Conservation (phyloP, 192 early-diverging fungal species). For the Glomus cerebriforme region DNA sequence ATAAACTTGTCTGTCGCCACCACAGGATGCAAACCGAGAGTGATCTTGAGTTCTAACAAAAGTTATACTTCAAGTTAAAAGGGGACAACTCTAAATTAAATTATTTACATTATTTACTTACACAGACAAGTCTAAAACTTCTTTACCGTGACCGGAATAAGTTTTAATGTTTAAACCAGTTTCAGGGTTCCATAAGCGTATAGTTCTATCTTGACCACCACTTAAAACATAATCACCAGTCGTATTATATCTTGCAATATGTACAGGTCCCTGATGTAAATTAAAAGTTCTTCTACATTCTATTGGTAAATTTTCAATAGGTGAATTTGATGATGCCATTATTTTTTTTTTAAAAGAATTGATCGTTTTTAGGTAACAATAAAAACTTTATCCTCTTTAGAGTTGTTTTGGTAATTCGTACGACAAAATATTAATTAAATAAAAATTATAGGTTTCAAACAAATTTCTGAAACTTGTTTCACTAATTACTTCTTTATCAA, state of each 20-base stretch:
- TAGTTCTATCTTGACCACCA: slow-evolving; percentile 72
- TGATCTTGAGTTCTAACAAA: slow-evolving; percentile 57
- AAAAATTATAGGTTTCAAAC: too few species aligned
- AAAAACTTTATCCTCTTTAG: too few species aligned
- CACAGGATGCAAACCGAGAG: slow-evolving; percentile 74
- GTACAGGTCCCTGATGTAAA: slow-evolving; percentile 6
- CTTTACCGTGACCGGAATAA: slow-evolving; percentile 86
- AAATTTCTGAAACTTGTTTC: too few species aligned
- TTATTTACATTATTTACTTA: slow-evolving; percentile 38
- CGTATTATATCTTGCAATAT: slow-evolving; percentile 55
- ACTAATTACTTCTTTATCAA: too few species aligned
- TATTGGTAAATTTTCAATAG: not conserved
- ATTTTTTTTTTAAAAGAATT: too few species aligned
- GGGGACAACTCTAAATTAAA: not conserved
- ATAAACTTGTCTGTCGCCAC: slow-evolving; percentile 78
- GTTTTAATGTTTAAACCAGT: slow-evolving; percentile 72
- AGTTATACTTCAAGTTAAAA: not conserved
- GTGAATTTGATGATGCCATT: not conserved
- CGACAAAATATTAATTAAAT: too few species aligned
- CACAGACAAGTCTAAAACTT: slow-evolving; percentile 71
- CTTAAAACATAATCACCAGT: slow-evolving; percentile 83
- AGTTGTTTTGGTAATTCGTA: too few species aligned
- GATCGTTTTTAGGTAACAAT: too few species aligned
- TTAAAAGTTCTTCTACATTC: not conserved
- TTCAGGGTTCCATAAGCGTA: slow-evolving; percentile 70